Evolutionary conservation across 768 basidiomycete species (phyloP).

Genomic region (Tulasnella sp.): DNA sequence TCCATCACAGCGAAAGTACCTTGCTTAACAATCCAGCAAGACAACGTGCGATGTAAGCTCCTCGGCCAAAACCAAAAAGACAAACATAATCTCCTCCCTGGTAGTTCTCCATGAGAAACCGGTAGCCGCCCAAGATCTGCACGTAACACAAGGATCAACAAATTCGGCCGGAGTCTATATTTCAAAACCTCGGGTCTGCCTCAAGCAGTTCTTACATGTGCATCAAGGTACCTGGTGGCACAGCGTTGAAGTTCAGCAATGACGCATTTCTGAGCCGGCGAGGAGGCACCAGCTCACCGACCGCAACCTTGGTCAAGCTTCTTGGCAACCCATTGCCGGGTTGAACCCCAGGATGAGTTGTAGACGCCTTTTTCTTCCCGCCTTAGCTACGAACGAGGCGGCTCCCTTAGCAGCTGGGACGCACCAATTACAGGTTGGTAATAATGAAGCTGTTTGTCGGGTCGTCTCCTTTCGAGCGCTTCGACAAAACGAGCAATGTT

Average conservation of each 20-base stretch:
- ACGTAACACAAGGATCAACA: not conserved
- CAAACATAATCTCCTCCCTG: slow-evolving; percentile 22
- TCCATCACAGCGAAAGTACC: not conserved
- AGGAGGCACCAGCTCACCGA: slow-evolving; percentile 45
- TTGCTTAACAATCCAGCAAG: slow-evolving; percentile 28
- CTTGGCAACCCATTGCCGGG: slow-evolving; percentile 54
- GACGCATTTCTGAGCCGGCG: not conserved
- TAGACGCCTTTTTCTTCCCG: slow-evolving; percentile 36
- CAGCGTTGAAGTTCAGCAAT: slow-evolving; percentile 5
- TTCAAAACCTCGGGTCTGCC: not conserved
- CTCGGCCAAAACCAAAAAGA: slow-evolving; percentile 30
- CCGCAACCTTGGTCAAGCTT: slow-evolving; percentile 65
- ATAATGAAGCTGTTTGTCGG: slow-evolving; percentile 56
- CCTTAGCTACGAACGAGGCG: slow-evolving; percentile 32
- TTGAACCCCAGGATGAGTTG: slow-evolving; percentile 55
- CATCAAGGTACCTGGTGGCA: slow-evolving; percentile 56
- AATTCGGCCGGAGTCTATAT: not conserved
- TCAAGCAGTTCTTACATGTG: slow-evolving; percentile 41
- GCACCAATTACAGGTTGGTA: slow-evolving; percentile 56
- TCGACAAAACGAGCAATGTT: slow-evolving; percentile 68
- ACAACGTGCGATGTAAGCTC: slow-evolving; percentile 29
- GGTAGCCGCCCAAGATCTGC: slow-evolving; percentile 26
- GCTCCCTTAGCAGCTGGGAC: not conserved
- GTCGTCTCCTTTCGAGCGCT: slow-evolving; percentile 56
- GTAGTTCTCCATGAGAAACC: slow-evolving; percentile 25